Base-by-base conservation (phyloP, 73 alveolate genomes). In the Paramecium pentaurelia region DNA sequence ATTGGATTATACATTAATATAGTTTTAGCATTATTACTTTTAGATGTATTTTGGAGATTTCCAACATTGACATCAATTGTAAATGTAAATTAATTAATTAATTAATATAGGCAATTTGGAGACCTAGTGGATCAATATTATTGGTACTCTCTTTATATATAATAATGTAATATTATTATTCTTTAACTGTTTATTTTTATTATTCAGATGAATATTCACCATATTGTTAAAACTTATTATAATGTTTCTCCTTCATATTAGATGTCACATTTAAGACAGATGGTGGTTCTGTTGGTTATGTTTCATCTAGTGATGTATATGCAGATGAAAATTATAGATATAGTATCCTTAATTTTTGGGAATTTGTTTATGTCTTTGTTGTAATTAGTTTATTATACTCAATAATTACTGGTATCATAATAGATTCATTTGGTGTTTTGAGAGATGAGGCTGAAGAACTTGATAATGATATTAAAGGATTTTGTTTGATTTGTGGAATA, bases 401-500 rank as follows among this genome's bases (percentile, higher is more conserved):
- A 22, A 90, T 58, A 22, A 75, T 93, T 36, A 94, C 92, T 89
- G 96, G 96, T 97, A 98, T 98, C 92, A 98, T 98, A 60, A 97
- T 97, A 77, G 99, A 98, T 95, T 96, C 99, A 38, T 98, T 98
- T 92, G 99, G 98, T 0, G 96, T 95, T 4, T 94, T 98, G 42
- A 98, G 99, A 98, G 98, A 95, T 49, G 96, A 94, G 44, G 95
- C 95, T 86, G 96, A 95, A 60, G 96, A 95, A 90, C 94, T 96
- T 86, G 95, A 94, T 28, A 93, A 94, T 71, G 98, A 96, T 77
- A 95, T 97, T 86, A 95, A 96, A 77, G 97, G 96, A 90, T 95
- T 93, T 58, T 98, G 99, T 93, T 95, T 98, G 44, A 97, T 98
- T n/a, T 98, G 99, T 92, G 97, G 99, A 18, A 93, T 95, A 34